These are phyloP conservation scores for Aspergillus ruber DNA, from an alignment of 2,329 filamentous ascomycete species.

Conservation along the genomic window DNA sequence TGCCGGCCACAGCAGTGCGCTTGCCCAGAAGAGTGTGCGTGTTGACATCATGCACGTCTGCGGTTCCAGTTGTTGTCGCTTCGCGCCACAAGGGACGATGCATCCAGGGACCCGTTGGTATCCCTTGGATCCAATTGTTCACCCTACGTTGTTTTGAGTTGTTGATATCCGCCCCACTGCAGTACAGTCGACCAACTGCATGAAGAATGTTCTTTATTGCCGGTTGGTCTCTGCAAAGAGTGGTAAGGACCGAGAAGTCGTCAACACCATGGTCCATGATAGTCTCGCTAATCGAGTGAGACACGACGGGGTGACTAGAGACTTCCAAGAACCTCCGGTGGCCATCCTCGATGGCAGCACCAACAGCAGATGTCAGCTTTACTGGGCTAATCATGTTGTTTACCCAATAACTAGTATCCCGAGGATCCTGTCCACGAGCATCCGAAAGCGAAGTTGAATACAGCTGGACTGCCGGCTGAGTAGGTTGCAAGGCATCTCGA, in stretches of 20 bases:
- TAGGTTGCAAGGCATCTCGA: conserved; percentile 19
- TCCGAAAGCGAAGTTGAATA: conserved; percentile 15
- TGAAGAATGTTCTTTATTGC: conserved; percentile 21
- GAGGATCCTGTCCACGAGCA: conserved; percentile 2
- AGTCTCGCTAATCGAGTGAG: conserved; percentile 38
- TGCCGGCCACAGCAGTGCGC: conserved; percentile 21
- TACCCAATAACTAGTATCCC: conserved; percentile 26
- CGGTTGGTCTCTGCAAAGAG: conserved; percentile 23
- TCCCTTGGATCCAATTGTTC: conserved; percentile 18
- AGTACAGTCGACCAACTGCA: conserved; percentile 23
- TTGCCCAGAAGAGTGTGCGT: conserved; percentile 32
- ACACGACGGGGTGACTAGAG: conserved; percentile 37
- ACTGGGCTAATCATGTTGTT: conserved; percentile 32
- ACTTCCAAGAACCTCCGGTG: conserved; percentile 38
- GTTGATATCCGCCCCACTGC: conserved; percentile 20
- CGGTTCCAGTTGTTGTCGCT: conserved; percentile 5
- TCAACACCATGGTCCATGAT: conserved; percentile 25
- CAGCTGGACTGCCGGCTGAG: conserved; percentile 3
- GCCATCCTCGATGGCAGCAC: conserved; percentile 32
- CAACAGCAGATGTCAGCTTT: conserved; percentile 29
- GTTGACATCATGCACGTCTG: conserved; percentile 25
- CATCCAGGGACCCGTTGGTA: conserved; percentile 22
- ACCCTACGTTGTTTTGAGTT: conserved; percentile 19
- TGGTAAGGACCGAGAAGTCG: conserved; percentile 25
- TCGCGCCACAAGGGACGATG: conserved; percentile 6